Evolutionary conservation across 1,284 basidiomycete species (phyloP).

Genomic region (Puccinia novopanici): DNA sequence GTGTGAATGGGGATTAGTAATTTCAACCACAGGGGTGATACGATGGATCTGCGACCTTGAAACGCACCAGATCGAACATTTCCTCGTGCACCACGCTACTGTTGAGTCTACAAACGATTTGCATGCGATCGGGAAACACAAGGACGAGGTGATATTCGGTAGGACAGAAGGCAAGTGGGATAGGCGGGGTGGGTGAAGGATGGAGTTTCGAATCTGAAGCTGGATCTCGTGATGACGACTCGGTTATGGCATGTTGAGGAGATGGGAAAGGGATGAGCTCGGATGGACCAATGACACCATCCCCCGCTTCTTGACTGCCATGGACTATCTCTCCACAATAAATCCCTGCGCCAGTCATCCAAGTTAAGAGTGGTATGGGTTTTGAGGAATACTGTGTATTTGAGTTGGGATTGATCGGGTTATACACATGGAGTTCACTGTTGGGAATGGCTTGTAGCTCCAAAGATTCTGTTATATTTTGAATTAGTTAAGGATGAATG

Average conservation of each 20-base stretch:
- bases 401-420: constrained; percentile 5
- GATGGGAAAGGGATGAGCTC: constrained; percentile 59
- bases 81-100: constrained; percentile 84
- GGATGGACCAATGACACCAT: constrained; percentile 76
- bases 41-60: too few relatives aligned
- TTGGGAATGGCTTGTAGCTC: constrained; percentile 60
- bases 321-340: constrained; percentile 65
- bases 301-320: constrained; percentile 60
- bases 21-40: neutral
- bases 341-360: constrained; percentile 70
- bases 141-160: constrained; percentile 92
- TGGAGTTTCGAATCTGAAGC: neutral
- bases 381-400: constrained; percentile 8
- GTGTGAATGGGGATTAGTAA: too few relatives aligned
- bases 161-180: constrained; percentile 74
- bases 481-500: neutral
- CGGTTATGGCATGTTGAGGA: constrained; percentile 16
- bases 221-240: neutral
- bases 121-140: constrained; percentile 76
- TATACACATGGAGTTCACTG: constrained; percentile 61
- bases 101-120: constrained; percentile 77
- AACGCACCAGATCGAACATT: constrained; percentile 71
- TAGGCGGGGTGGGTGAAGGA: constrained; percentile 68
- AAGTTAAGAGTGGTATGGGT: constrained; percentile 49
- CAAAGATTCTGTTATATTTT: constrained; percentile 36